These are phyloP conservation scores for Ganoderma lingzhi DNA, from an alignment of 1,284 basidiomycete species.

Conservation along the genomic window DNA sequence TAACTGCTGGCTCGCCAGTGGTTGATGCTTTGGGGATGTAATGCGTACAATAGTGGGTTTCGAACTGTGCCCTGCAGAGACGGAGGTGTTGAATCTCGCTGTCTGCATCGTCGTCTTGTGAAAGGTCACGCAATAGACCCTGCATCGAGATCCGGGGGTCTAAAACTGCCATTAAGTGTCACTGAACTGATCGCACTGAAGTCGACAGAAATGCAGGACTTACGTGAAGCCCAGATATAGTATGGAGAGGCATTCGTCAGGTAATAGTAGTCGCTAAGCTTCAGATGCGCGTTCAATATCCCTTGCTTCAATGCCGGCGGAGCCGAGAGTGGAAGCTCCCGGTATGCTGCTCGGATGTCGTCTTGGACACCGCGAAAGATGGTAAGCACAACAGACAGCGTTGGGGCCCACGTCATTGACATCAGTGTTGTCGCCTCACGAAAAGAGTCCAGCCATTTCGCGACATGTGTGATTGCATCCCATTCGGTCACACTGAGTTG, in stretches of 20 bases:
- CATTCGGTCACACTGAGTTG: slow-evolving; percentile 2
- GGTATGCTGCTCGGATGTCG: not conserved
- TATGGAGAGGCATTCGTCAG: slow-evolving; percentile 8
- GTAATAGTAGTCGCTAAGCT: slow-evolving; percentile 16
- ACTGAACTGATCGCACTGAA: no score
- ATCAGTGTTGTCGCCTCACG: slow-evolving; percentile 11
- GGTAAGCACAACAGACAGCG: not conserved
- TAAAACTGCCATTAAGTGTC: not conserved
- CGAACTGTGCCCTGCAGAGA: no score
- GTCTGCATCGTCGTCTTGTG: no score
- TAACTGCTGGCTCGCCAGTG: no score
- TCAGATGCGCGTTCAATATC: slow-evolving; percentile 7
- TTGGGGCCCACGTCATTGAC: slow-evolving; percentile 1
- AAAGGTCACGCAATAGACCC: no score
- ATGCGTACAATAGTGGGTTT: no score
- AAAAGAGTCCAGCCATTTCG: slow-evolving; percentile 1
- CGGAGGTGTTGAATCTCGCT: no score
- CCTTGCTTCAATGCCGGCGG: not conserved
- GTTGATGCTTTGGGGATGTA: no score
- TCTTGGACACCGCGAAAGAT: slow-evolving; percentile 15
- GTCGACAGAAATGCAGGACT: not conserved
- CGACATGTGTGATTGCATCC: not conserved
- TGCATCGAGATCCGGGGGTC: slow-evolving; percentile 5
- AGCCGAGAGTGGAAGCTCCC: not conserved
- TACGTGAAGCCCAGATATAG: slow-evolving; percentile 12